These are phyloP conservation scores for Aspergillus thermomutatus DNA, from an alignment of 2,329 filamentous ascomycete species.

Conservation along the genomic window DNA sequence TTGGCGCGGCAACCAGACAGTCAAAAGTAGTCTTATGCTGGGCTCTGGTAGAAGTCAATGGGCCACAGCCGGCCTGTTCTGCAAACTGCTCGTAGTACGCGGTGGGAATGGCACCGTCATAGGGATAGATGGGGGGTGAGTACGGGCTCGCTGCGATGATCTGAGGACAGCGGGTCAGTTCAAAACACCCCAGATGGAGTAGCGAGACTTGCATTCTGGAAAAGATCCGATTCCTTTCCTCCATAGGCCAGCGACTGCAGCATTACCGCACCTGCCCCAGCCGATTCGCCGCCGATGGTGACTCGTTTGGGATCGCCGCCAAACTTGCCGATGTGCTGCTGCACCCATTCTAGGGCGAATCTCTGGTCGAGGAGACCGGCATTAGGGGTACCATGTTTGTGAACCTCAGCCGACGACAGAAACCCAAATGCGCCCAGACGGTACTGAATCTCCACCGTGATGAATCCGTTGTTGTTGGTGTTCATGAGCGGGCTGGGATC, in stretches of 20 bases:
- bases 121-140: constrained; percentile 53
- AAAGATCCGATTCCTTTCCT: constrained; percentile 10
- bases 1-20: constrained; percentile 39
- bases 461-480: constrained; percentile 47
- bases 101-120: constrained; percentile 45
- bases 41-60: not conserved
- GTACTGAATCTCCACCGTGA: constrained; percentile 51
- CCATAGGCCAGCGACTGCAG: constrained; percentile 8
- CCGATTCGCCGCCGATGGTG: constrained; percentile 7
- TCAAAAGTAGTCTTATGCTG: constrained; percentile 34
- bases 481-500: constrained; percentile 44
- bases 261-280: constrained; percentile 7
- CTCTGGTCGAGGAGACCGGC: constrained; percentile 9
- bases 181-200: not conserved
- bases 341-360: constrained; percentile 10
- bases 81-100: constrained; percentile 48
- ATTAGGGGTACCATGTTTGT: constrained; percentile 16
- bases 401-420: constrained; percentile 51
- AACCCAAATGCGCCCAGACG: constrained; percentile 25
- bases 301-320: constrained; percentile 4
- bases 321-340: constrained; percentile 6
- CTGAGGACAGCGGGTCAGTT: constrained; percentile 13
- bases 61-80: constrained; percentile 38
- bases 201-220: constrained; percentile 21
- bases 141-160: constrained; percentile 48